Conservation (phyloP, 148 eudicot genomes). For the Pharnaceum exiguum region DNA sequence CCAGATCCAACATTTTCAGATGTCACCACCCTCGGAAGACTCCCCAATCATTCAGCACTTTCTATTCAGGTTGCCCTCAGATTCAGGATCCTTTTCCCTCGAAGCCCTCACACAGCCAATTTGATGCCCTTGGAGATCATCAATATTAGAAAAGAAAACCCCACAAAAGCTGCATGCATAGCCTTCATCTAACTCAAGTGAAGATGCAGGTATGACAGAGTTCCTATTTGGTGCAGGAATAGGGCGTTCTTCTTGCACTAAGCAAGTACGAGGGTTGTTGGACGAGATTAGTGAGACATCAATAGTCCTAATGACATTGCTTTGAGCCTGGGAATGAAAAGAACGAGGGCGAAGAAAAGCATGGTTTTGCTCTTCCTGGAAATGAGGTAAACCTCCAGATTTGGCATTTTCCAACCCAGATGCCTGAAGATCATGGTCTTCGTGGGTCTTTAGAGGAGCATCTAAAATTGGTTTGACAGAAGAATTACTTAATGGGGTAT, state of each 20-base stretch:
- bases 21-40: no score
- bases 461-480: background rate
- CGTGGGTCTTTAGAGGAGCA: background rate
- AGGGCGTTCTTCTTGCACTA: background rate
- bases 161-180: background rate
- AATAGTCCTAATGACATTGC: slow-evolving; percentile 1
- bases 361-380: background rate
- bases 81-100: background rate
- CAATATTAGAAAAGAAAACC: background rate
- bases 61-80: background rate
- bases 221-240: background rate
- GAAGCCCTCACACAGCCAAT: no score
- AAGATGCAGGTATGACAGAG: background rate
- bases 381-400: background rate
- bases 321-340: slow-evolving; percentile 1
- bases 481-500: slow-evolving; percentile 7
- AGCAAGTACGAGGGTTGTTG: background rate
- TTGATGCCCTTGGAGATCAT: no score
- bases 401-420: background rate
- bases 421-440: background rate
- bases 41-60: background rate
- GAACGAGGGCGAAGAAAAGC: background rate
- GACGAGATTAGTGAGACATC: background rate
- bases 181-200: background rate
- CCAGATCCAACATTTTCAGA: no score